A percentile compares a stretch with the other conserved stretches of the same genome.
These are phyloP conservation scores for Claviceps fusiformis DNA, from an alignment of 2,329 filamentous ascomycete genomes.

Conservation along the genomic window DNA sequence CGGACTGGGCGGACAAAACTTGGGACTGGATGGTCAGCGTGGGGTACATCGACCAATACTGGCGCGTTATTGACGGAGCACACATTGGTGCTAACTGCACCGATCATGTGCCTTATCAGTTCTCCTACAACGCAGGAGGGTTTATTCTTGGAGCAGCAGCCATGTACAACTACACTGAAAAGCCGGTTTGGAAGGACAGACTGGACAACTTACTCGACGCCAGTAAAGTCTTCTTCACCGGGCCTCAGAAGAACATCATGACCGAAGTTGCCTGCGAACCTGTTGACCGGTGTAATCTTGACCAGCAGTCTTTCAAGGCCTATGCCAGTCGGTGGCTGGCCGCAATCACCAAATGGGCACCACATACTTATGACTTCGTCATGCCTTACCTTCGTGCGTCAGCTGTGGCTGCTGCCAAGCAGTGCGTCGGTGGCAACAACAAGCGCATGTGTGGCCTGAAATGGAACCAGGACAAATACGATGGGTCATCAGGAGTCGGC, in stretches of 20 bases:
- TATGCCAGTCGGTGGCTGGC: constrained; percentile 50
- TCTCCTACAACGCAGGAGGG: constrained; percentile 55
- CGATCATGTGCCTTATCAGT: constrained; percentile 46
- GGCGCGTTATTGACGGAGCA: constrained; percentile 49
- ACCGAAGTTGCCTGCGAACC: constrained; percentile 53
- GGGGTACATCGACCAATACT: constrained; percentile 45
- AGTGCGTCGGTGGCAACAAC: constrained; percentile 44
- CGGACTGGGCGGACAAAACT: constrained; percentile 59
- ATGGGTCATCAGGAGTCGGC: constrained; percentile 48
- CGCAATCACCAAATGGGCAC: constrained; percentile 48
- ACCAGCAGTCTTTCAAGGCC: constrained; percentile 51
- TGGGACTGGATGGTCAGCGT: constrained; percentile 55
- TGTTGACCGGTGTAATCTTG: constrained; percentile 44
- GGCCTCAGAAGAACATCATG: constrained; percentile 41
- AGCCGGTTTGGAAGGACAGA: constrained; percentile 41
- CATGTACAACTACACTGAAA: constrained; percentile 50
- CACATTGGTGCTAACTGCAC: constrained; percentile 44
- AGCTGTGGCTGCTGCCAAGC: constrained; percentile 40
- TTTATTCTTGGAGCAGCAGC: constrained; percentile 54
- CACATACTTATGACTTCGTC: constrained; percentile 39
- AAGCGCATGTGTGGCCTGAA: constrained; percentile 45
- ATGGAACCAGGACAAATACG: constrained; percentile 44
- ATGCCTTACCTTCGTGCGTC: constrained; percentile 40
- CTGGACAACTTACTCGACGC: constrained; percentile 42
- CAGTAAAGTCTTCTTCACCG: constrained; percentile 40